Evolutionary conservation across 208 protist genomes (phyloP).

Genomic region (Ichthyophonus hoferi): DNA sequence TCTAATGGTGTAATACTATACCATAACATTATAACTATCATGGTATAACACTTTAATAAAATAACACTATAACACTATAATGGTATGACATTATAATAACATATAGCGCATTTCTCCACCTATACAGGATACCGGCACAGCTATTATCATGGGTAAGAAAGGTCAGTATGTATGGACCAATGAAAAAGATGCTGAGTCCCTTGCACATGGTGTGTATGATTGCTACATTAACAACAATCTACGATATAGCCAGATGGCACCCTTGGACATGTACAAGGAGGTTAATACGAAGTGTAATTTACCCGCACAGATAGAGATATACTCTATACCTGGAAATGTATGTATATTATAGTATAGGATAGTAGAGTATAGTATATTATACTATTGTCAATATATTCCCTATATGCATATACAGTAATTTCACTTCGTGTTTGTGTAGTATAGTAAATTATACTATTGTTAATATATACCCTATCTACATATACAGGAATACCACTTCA

Average conservation of each 20-base stretch:
- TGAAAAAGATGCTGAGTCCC: conserved; percentile 74
- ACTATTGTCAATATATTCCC: too few relatives aligned
- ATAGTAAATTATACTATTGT: too few relatives aligned
- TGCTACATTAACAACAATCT: conserved; percentile 86
- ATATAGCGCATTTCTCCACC: too few relatives aligned
- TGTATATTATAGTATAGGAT: too few relatives aligned
- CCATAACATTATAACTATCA: too few relatives aligned
- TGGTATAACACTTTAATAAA: too few relatives aligned
- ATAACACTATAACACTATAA: too few relatives aligned
- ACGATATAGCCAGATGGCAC: conserved; percentile 86
- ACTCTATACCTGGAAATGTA: background rate
- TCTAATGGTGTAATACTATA: too few relatives aligned
- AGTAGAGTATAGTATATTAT: too few relatives aligned
- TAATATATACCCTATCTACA: conserved; percentile 82
- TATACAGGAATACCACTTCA: conserved; percentile 87
- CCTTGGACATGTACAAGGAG: conserved; percentile 88
- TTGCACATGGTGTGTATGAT: conserved; percentile 86
- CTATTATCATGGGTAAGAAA: conserved; percentile 87
- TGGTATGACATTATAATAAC: too few relatives aligned
- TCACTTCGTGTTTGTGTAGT: too few relatives aligned
- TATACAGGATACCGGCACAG: conserved; percentile 59
- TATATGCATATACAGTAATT: too few relatives aligned
- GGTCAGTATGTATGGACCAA: conserved; percentile 86
- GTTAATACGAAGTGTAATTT: conserved; percentile 91
- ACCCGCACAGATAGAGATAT: conserved; percentile 69